These are phyloP conservation scores for Suillus decipiens DNA, from an alignment of 768 basidiomycete genomes.

Conservation along the genomic window DNA sequence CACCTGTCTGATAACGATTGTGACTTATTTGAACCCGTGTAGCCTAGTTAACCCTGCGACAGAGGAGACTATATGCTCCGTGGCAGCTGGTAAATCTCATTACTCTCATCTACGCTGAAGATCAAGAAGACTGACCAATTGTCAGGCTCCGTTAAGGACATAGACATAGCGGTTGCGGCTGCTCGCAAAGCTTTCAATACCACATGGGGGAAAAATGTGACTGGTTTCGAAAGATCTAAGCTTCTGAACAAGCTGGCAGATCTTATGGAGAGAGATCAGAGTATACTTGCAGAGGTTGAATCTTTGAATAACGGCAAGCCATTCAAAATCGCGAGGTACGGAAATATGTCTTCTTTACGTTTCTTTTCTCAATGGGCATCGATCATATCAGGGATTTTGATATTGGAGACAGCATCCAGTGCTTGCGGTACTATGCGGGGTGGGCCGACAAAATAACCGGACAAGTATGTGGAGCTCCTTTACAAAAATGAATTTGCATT, in stretches of 20 bases:
- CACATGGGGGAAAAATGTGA: constrained; percentile 87
- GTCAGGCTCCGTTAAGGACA: constrained; percentile 69
- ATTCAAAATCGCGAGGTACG: constrained; percentile 55
- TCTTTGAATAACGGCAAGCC: constrained; percentile 91
- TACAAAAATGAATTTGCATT: background rate
- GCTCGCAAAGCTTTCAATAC: constrained; percentile 83
- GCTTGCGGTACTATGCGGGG: constrained; percentile 90
- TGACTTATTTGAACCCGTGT: constrained; percentile 20
- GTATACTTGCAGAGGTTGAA: constrained; percentile 84
- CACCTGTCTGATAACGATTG: constrained; percentile 22
- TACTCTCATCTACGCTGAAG: background rate
- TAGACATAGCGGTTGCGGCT: constrained; percentile 81
- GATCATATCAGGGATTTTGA: constrained; percentile 64
- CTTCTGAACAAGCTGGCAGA: constrained; percentile 86
- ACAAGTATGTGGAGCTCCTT: constrained; percentile 49
- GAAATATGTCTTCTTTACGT: constrained; percentile 20
- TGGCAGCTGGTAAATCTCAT: constrained; percentile 54
- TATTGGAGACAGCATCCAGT: constrained; percentile 75
- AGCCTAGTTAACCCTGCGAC: constrained; percentile 84
- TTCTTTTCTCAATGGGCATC: background rate
- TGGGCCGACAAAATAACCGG: constrained; percentile 95
- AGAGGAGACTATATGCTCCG: constrained; percentile 68
- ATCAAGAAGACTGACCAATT: background rate
- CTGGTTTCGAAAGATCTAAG: constrained; percentile 79
- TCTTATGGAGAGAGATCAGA: constrained; percentile 81